These are phyloP conservation scores for Hibiscus tridactylites DNA, from an alignment of 345 rosid species.

Conservation along the genomic window DNA sequence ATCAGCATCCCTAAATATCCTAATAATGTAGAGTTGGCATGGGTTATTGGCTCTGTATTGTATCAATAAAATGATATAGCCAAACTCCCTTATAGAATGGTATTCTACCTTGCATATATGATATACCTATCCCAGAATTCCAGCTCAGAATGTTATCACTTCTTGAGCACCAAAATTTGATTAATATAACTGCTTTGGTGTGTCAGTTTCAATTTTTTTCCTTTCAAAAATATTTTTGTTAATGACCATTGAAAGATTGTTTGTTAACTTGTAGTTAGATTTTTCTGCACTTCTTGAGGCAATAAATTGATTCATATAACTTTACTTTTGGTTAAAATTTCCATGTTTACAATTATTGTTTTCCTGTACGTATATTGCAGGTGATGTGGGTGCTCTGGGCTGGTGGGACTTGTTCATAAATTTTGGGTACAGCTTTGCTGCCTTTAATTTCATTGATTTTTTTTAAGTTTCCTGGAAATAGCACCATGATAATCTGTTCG, in stretches of 20 bases:
- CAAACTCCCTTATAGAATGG: background rate
- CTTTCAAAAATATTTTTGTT: background rate
- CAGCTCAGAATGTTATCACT: background rate
- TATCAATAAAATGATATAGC: background rate
- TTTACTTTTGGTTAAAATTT: background rate
- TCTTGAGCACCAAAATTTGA: background rate
- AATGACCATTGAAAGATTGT: background rate
- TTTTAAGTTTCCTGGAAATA: conserved; percentile 4
- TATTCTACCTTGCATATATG: background rate
- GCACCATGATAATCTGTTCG: background rate
- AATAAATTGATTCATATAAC: background rate
- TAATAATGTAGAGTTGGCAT: background rate
- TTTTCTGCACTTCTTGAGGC: background rate
- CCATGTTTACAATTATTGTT: conserved; percentile 2
- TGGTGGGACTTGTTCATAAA: conserved; percentile 98
- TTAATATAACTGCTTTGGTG: background rate
- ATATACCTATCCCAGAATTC: background rate
- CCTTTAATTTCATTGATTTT: conserved; percentile 1
- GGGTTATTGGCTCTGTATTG: background rate
- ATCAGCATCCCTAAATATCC: background rate
- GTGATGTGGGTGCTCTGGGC: conserved; percentile 84
- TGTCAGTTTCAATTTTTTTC: background rate
- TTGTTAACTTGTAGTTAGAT: background rate
- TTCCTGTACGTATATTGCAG: conserved; percentile 32
- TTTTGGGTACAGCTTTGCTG: conserved; percentile 46